Evolutionary conservation across 306 rosid genomes (phyloP), one percentile per base, ranked within the genome.

Genomic region (Cicer cuneatum): DNA sequence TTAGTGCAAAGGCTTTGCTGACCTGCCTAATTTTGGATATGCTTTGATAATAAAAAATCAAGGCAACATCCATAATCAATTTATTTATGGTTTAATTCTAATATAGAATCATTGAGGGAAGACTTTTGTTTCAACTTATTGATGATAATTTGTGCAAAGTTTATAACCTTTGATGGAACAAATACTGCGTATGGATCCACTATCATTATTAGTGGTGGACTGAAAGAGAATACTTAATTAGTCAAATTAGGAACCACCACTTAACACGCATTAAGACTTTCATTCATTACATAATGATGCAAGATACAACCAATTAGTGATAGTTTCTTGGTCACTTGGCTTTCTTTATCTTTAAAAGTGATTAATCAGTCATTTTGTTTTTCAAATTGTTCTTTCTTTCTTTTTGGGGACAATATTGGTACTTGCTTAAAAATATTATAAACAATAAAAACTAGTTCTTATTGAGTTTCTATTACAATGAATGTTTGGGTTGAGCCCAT

Each of bases 121-220:
- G 43, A 70, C 63, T 73, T 42, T 73, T 49, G 49, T 80, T 76
- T 76, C 76, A 78, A 73, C 21, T 43, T 9, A 47, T 62, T 78
- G 54, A 73, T 75, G 72, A 79, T 74, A 77, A 64, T 80, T 77
- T 86, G 42, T 33, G 56, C 76, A 54, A 76, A 40, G 43, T 73
- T 74, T 74, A 54, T 46, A 75, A 79, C 57, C 60, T 59, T 71
- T 43, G 59, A 60, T 46, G 21, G 69, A 82, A 69, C 52, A 74
- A 73, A 68, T 16, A 58, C 7, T 3, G 33, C 66, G 66, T 59
- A 62, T 10, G 42, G 72, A 71, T 66, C 38, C 73, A 59, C 71
- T 35, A 51, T 78, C 61, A 19, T 41, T 71, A 10, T 81, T 61
- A 39, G 41, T 74, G 35, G 64, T 81, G 10, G 74, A 65, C 57